Evolutionary conservation across 2,329 filamentous ascomycete genomes (phyloP).

Genomic region (Dothistroma pini): DNA sequence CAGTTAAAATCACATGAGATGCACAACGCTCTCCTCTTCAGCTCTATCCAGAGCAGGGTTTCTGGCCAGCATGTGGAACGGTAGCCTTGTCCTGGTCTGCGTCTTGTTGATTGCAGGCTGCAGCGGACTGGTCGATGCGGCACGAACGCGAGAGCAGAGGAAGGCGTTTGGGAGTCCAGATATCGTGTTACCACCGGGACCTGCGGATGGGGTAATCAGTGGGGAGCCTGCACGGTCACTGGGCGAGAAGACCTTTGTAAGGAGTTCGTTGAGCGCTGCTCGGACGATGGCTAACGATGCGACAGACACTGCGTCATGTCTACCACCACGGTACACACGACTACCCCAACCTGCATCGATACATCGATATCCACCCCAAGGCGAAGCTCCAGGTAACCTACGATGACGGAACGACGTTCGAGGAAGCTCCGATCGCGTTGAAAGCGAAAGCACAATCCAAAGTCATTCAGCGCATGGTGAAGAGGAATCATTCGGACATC

Average conservation of each 20-base stretch:
- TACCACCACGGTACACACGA: constrained; percentile 84
- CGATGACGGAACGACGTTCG: constrained; percentile 31
- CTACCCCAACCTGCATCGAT: constrained; percentile 73
- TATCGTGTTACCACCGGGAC: constrained; percentile 24
- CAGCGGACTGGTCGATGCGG: constrained; percentile 16
- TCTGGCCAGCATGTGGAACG: constrained; percentile 10
- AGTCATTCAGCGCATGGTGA: constrained; percentile 75
- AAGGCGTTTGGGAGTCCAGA: constrained; percentile 22
- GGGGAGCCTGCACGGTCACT: constrained; percentile 16
- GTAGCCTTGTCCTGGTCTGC: constrained; percentile 18
- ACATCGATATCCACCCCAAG: constrained; percentile 64
- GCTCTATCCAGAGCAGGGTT: constrained; percentile 5
- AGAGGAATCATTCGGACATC: constrained; percentile 71
- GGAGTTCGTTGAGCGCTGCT: constrained; percentile 3
- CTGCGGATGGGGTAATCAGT: constrained; percentile 8
- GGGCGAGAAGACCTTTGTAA: constrained; percentile 31
- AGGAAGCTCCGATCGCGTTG: constrained; percentile 44
- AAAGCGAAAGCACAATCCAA: constrained; percentile 41
- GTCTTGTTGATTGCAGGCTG: constrained; percentile 19
- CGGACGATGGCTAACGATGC: not conserved
- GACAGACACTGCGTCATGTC: constrained; percentile 72
- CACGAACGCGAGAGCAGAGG: constrained; percentile 18
- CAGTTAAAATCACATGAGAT: constrained; percentile 6
- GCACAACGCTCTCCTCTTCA: constrained; percentile 1
- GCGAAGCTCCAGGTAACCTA: constrained; percentile 38